phyloP scores from a whole-genome alignment of 352 stramenopile genomes.

The Globisporangium paddicum region DNA sequence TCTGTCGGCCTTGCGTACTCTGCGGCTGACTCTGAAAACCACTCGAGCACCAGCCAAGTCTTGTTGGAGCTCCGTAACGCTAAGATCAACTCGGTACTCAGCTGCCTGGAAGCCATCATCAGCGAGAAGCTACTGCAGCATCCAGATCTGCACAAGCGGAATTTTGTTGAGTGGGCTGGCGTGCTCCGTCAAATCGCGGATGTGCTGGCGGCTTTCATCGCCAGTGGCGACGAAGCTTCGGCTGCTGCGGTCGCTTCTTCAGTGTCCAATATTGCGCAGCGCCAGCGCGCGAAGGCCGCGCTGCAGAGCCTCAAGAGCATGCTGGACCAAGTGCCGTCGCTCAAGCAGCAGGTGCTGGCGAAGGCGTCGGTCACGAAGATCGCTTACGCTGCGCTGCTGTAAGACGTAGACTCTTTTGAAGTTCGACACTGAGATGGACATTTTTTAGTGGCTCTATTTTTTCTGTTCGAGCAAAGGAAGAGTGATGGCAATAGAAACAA shows the following conservation, averaged over 20 bases:
- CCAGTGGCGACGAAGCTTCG: neutral
- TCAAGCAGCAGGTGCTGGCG: constrained; percentile 41
- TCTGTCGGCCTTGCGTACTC: neutral
- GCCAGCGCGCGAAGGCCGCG: constrained; percentile 3
- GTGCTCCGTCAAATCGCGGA: constrained; percentile 29
- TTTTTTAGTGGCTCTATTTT: neutral
- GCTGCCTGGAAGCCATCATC: constrained; percentile 32
- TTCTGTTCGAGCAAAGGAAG: neutral
- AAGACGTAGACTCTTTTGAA: neutral
- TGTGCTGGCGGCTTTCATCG: constrained; percentile 18
- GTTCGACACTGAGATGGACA: constrained; percentile 2
- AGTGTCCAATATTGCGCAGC: constrained; percentile 6
- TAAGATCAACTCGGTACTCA: constrained; percentile 11
- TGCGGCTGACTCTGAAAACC: neutral
- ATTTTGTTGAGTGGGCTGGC: constrained; percentile 41
- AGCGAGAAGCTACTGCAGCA: constrained; percentile 36
- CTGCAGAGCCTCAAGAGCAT: constrained; percentile 20
- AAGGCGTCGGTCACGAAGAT: constrained; percentile 3
- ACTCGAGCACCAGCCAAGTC: neutral
- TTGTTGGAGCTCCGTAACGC: neutral
- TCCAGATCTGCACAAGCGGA: constrained; percentile 44
- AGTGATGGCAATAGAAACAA: neutral
- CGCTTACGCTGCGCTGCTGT: constrained; percentile 25
- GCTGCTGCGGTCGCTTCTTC: neutral
- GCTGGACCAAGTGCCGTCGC: constrained; percentile 32